Conservation (phyloP, 2,329 filamentous ascomycete genomes). For the Paraconiothyrium sp. region DNA sequence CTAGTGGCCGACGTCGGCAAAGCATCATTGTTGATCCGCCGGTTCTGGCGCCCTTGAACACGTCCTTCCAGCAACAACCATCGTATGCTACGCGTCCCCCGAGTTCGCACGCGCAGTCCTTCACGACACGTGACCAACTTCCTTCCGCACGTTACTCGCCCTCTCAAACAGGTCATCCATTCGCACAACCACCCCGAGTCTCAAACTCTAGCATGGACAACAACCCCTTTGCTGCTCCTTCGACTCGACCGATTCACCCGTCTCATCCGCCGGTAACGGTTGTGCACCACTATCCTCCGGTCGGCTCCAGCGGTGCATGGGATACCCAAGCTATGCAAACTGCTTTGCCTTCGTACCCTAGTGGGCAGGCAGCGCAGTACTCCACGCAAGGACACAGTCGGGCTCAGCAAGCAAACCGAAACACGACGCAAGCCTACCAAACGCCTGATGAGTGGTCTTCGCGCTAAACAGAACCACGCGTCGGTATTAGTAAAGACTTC, state of each 20-base stretch:
- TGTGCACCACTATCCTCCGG: conserved; percentile 20
- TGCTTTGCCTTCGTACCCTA: conserved; percentile 26
- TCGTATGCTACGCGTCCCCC: conserved; percentile 28
- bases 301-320: conserved; percentile 31
- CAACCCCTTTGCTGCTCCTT: conserved; percentile 30
- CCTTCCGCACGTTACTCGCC: conserved; percentile 35
- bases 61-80: conserved; percentile 23
- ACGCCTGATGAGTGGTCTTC: conserved; percentile 9
- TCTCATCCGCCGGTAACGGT: conserved; percentile 27
- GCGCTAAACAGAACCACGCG: background rate
- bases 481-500: background rate
- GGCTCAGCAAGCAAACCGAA: conserved; percentile 30
- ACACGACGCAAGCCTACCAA: conserved; percentile 20
- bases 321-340: conserved; percentile 32
- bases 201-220: conserved; percentile 23
- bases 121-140: conserved; percentile 27
- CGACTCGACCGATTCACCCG: conserved; percentile 21
- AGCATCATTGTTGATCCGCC: conserved; percentile 34
- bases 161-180: conserved; percentile 30
- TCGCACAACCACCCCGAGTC: conserved; percentile 22
- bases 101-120: conserved; percentile 28
- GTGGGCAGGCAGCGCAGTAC: conserved; percentile 23
- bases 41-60: conserved; percentile 19
- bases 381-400: conserved; percentile 16
- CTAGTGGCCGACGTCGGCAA: conserved; percentile 25